Conservation (phyloP, 805 yeast genomes). For the Metschnikowia lunata region DNA sequence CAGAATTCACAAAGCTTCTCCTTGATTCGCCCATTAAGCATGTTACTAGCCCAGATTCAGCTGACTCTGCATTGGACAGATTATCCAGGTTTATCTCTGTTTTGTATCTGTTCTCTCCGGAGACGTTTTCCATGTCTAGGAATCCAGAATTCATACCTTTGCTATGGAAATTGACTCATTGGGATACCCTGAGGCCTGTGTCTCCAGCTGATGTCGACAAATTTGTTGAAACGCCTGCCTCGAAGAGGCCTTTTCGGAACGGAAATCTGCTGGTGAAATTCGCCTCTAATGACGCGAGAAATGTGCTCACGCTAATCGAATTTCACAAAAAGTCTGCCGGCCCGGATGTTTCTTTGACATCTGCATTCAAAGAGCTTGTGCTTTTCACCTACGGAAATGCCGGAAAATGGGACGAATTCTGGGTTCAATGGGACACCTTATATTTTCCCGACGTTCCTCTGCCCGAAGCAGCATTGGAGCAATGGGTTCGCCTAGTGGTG, state of each 20-base stretch:
- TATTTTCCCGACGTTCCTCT: conserved; percentile 4
- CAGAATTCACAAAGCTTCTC: conserved; percentile 29
- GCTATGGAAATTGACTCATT: conserved; percentile 30
- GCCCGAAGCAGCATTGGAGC: conserved; percentile 8
- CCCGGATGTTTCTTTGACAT: conserved; percentile 7
- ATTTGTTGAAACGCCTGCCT: conserved; percentile 10
- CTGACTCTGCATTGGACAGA: conserved; percentile 21
- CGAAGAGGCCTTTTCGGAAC: conserved; percentile 9
- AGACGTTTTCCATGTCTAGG: conserved; percentile 21
- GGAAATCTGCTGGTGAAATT: conserved; percentile 10
- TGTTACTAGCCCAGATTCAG: conserved; percentile 6
- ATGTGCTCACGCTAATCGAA: conserved; percentile 24
- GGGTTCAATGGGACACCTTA: conserved; percentile 35
- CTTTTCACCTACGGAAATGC: conserved; percentile 37
- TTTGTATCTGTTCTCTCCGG: conserved; percentile 24
- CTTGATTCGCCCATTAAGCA: conserved; percentile 29
- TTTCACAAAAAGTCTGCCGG: conserved; percentile 16
- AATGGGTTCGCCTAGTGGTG: conserved; percentile 34
- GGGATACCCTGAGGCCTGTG: conserved; percentile 14
- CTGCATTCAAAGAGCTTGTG: conserved; percentile 29
- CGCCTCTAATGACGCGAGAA: conserved; percentile 29
- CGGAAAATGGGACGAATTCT: conserved; percentile 34
- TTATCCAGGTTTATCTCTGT: conserved; percentile 27
- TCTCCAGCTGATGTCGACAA: conserved; percentile 25
- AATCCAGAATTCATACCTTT: conserved; percentile 30